Evolutionary conservation across 225 moss, liverwort and hornwort species (phyloP).

Genomic region (Marchantia polymorpha): DNA sequence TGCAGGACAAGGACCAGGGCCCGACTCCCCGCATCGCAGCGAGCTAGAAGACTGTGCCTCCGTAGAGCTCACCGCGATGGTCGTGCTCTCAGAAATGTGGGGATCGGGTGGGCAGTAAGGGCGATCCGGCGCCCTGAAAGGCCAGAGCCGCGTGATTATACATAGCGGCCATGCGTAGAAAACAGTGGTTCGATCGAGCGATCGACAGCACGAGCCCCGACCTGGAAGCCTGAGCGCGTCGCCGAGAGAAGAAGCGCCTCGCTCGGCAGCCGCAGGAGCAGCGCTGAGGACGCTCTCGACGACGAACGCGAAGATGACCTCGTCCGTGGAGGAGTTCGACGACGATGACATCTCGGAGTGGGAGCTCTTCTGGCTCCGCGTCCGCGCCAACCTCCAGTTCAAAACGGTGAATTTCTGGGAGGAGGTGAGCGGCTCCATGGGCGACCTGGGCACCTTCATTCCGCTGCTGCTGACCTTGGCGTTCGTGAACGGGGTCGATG

Average conservation of each 20-base stretch:
- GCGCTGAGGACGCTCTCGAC: slow-evolving; percentile 16
- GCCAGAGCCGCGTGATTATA: background rate
- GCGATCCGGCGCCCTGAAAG: slow-evolving; percentile 4
- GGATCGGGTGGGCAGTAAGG: background rate
- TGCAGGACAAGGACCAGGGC: background rate
- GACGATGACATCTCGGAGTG: slow-evolving; percentile 6
- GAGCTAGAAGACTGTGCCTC: background rate
- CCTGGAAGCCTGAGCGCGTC: background rate
- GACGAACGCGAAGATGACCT: slow-evolving; percentile 1
- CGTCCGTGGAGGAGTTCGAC: background rate
- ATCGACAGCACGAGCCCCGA: background rate
- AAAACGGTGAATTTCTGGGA: slow-evolving; percentile 31
- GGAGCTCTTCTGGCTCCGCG: slow-evolving; percentile 21
- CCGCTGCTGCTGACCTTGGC: slow-evolving; percentile 44
- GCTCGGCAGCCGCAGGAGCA: background rate
- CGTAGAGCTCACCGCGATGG: background rate
- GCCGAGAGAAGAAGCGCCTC: slow-evolving; percentile 6
- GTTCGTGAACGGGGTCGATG: slow-evolving; percentile 42
- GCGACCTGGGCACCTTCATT: slow-evolving; percentile 48
- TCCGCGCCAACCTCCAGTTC: slow-evolving; percentile 24
- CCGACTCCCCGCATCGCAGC: slow-evolving; percentile 15
- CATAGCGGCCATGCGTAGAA: background rate
- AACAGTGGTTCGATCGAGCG: background rate
- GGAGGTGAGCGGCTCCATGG: slow-evolving; percentile 46
- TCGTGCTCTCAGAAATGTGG: background rate